These are phyloP conservation scores for Proliferodiscus dingleyae DNA, from an alignment of 2,329 filamentous ascomycete genomes.

Conservation along the genomic window DNA sequence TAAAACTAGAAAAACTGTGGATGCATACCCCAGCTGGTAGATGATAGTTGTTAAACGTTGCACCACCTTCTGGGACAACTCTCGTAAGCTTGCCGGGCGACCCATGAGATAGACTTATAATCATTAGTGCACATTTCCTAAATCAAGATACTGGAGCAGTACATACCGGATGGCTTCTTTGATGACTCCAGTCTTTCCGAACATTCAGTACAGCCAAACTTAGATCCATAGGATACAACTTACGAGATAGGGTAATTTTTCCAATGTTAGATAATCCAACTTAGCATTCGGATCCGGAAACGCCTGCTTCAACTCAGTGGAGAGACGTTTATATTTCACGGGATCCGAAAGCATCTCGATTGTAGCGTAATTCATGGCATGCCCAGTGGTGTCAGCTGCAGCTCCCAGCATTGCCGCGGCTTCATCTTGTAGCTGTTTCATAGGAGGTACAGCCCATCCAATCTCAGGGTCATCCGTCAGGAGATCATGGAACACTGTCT, in stretches of 20 bases:
- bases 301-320: constrained; percentile 26
- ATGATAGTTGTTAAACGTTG: background rate
- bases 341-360: constrained; percentile 29
- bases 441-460: constrained; percentile 7
- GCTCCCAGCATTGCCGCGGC: constrained; percentile 19
- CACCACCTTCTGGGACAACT: constrained; percentile 18
- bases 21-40: constrained; percentile 1
- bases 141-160: too few species aligned
- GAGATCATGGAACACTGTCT: constrained; percentile 30
- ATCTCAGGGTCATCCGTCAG: constrained; percentile 21
- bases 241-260: constrained; percentile 24
- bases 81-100: constrained; percentile 25
- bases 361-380: constrained; percentile 29
- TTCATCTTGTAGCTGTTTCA: constrained; percentile 13
- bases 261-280: constrained; percentile 9
- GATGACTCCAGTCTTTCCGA: constrained; percentile 22
- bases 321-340: constrained; percentile 24
- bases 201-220: too few species aligned
- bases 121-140: too few species aligned
- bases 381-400: constrained; percentile 16
- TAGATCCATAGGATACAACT: too few species aligned
- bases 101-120: constrained; percentile 21
- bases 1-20: too few species aligned
- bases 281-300: constrained; percentile 27
- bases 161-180: constrained; percentile 26